Conservation (phyloP, 345 rosid genomes). For the Hibiscus syriacus region DNA sequence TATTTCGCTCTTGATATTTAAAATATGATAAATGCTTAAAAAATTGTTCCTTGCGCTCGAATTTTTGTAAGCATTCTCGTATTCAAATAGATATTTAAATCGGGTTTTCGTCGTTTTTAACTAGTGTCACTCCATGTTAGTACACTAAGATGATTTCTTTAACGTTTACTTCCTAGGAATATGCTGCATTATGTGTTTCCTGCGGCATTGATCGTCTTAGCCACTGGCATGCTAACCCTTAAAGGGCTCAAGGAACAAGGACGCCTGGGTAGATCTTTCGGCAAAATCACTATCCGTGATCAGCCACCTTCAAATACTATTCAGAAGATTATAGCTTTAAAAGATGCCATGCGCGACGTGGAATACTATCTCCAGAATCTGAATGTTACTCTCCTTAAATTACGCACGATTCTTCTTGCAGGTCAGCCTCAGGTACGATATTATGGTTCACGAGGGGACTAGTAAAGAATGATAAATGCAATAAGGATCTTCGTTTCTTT, state of each 20-base stretch:
- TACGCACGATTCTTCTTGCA: slow-evolving; percentile 68
- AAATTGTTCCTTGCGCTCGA: too few species aligned
- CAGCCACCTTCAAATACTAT: slow-evolving; percentile 98
- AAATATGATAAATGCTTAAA: too few species aligned
- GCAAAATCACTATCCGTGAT: slow-evolving; percentile 72
- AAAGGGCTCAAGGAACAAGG: slow-evolving; percentile 91
- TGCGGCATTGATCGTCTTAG: slow-evolving; percentile 47
- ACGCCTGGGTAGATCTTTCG: slow-evolving; percentile 86
- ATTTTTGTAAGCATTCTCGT: too few species aligned
- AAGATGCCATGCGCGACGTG: slow-evolving; percentile 85
- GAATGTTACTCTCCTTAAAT: slow-evolving; percentile 69
- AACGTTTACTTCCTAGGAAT: slow-evolving; percentile 39
- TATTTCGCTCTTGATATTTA: too few species aligned
- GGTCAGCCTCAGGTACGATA: slow-evolving; percentile 91
- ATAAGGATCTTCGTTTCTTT: neutral
- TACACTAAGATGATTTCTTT: slow-evolving; percentile 6
- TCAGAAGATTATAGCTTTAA: slow-evolving; percentile 82
- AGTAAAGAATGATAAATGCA: neutral
- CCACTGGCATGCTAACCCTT: slow-evolving; percentile 69
- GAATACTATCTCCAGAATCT: slow-evolving; percentile 80
- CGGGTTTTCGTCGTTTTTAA: neutral
- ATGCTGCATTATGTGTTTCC: slow-evolving; percentile 69
- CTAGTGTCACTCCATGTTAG: neutral
- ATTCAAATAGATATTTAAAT: too few species aligned
- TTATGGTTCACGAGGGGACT: neutral